Conservation (phyloP, 495 filamentous ascomycete species). For the Lophiotrema nucula region DNA sequence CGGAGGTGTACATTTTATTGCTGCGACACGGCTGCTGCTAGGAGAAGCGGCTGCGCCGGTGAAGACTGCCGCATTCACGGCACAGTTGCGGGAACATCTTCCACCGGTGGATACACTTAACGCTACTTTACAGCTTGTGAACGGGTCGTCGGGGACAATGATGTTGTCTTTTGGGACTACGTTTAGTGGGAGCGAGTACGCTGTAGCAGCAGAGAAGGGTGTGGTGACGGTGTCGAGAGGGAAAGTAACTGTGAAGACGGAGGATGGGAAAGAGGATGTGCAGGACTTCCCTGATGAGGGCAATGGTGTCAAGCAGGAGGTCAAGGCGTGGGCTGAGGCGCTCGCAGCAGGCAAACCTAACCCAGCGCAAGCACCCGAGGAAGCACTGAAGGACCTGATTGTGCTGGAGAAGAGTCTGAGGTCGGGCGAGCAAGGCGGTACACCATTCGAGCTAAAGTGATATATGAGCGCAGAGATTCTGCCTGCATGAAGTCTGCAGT, state of each 20-base stretch:
- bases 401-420: constrained; percentile 62
- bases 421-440: constrained; percentile 60
- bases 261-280: constrained; percentile 43
- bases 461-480: too few species aligned
- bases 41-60: constrained; percentile 50
- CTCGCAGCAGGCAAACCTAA: constrained; percentile 52
- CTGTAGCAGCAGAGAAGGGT: constrained; percentile 51
- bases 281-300: constrained; percentile 56
- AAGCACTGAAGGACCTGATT: constrained; percentile 69
- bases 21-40: constrained; percentile 60
- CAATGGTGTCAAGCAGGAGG: constrained; percentile 63
- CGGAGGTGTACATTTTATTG: constrained; percentile 72
- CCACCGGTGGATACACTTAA: constrained; percentile 74
- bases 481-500: too few species aligned
- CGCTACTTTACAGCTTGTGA: constrained; percentile 58
- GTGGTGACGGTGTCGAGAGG: constrained; percentile 55
- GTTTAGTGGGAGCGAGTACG: constrained; percentile 53
- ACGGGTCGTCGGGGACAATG: constrained; percentile 63
- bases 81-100: constrained; percentile 59
- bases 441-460: constrained; percentile 36
- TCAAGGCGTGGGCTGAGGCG: constrained; percentile 63
- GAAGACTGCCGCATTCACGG: constrained; percentile 58
- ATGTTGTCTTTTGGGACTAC: constrained; percentile 65
- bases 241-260: constrained; percentile 40
- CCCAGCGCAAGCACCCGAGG: constrained; percentile 58